These are phyloP conservation scores for Malassezia pachydermatis DNA, from an alignment of 1,284 basidiomycete genomes.

Conservation along the genomic window DNA sequence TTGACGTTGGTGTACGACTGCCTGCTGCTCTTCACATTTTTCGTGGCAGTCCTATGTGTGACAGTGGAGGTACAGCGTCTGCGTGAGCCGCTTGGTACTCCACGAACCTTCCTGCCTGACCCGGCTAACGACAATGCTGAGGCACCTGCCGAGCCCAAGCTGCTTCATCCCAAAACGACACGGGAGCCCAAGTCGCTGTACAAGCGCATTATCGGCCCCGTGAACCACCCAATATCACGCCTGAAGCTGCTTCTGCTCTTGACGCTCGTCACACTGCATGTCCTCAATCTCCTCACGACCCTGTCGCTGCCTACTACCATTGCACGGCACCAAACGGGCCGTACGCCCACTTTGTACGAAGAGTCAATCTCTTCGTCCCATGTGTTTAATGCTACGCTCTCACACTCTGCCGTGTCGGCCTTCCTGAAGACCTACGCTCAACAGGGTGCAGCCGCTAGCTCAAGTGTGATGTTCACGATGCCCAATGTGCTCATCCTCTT, in stretches of 20 bases:
- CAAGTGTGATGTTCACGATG: constrained; percentile 8
- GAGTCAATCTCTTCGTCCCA: constrained; percentile 22
- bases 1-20: constrained; percentile 77
- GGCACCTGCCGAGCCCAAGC: constrained; percentile 14
- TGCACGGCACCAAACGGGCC: constrained; percentile 53
- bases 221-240: constrained; percentile 67
- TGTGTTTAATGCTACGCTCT: constrained; percentile 22
- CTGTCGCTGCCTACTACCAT: constrained; percentile 65
- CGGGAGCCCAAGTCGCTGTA: constrained; percentile 11
- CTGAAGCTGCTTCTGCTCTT: constrained; percentile 77
- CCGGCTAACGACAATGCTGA: not conserved
- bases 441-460: constrained; percentile 22
- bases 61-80: constrained; percentile 75
- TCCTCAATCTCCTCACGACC: constrained; percentile 81
- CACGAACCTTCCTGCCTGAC: not conserved
- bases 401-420: constrained; percentile 26
- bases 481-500: not conserved
- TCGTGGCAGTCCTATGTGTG: constrained; percentile 73
- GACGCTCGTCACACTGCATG: constrained; percentile 40
- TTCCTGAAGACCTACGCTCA: constrained; percentile 32
- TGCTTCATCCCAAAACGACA: not conserved
- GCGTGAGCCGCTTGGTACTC: constrained; percentile 10
- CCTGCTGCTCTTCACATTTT: constrained; percentile 77
- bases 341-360: constrained; percentile 43
- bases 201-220: constrained; percentile 50